Evolutionary conservation across 2,329 filamentous ascomycete genomes (phyloP).

Genomic region (Nannizzia gypsea): DNA sequence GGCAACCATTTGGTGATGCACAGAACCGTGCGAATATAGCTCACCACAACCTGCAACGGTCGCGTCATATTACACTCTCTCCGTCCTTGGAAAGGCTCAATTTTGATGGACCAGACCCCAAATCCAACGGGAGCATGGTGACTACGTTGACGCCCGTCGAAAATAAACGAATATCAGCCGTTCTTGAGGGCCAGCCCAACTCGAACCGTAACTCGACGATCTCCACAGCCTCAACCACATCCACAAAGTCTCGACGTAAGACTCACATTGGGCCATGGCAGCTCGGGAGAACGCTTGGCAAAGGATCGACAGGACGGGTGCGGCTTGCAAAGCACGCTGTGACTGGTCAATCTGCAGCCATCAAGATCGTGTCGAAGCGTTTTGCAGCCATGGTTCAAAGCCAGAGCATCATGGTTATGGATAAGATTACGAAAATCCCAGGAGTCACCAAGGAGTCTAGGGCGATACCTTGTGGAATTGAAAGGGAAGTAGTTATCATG

Average conservation of each 20-base stretch:
- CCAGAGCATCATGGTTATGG: constrained; percentile 72
- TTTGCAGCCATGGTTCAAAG: constrained; percentile 71
- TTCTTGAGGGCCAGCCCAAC: constrained; percentile 36
- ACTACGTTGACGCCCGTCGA: constrained; percentile 4
- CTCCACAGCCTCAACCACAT: constrained; percentile 46
- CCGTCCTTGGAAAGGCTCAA: constrained; percentile 5
- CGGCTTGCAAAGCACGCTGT: constrained; percentile 68
- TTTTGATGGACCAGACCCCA: neutral
- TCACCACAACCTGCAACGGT: neutral
- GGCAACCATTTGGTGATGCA: constrained; percentile 38
- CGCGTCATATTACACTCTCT: constrained; percentile 3
- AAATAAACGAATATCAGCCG: constrained; percentile 44
- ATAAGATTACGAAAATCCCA: constrained; percentile 52
- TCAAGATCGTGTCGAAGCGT: constrained; percentile 88
- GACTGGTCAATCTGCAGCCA: constrained; percentile 71
- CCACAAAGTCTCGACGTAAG: constrained; percentile 45
- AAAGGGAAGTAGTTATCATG: constrained; percentile 92
- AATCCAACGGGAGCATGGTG: neutral
- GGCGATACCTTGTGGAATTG: constrained; percentile 74
- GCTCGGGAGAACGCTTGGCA: constrained; percentile 75
- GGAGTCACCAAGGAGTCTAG: constrained; percentile 49
- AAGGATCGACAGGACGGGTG: constrained; percentile 80
- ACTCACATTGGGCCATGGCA: constrained; percentile 90
- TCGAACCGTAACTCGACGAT: constrained; percentile 42
- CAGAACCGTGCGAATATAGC: constrained; percentile 38